Percentiles rank a stretch among this genome's conserved stretches.
Evolutionary conservation across 345 rosid genomes (phyloP).

Genomic region (Ceriops tagal): DNA sequence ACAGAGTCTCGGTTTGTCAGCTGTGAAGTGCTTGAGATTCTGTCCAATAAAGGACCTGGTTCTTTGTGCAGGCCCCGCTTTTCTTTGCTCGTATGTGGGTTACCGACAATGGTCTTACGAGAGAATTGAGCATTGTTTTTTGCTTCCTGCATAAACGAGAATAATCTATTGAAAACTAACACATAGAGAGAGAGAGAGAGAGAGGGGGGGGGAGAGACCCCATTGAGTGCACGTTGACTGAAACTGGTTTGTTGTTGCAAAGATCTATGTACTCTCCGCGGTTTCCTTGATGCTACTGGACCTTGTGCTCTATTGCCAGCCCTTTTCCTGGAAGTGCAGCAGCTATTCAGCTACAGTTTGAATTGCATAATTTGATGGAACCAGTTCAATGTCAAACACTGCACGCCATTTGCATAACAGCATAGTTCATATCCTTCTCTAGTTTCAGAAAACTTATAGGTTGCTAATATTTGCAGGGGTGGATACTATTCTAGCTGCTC

Average conservation of each 20-base stretch:
- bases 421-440: neutral
- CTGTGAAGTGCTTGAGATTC: constrained; percentile 31
- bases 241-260: constrained; percentile 33
- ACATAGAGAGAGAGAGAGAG: neutral
- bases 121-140: constrained; percentile 22
- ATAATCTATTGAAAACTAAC: constrained; percentile 1
- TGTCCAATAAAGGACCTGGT: constrained; percentile 25
- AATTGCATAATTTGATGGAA: neutral
- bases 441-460: neutral
- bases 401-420: neutral
- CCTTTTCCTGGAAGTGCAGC: constrained; percentile 44
- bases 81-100: constrained; percentile 8
- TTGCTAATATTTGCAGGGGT: neutral
- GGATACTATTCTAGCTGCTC: neutral
- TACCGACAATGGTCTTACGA: constrained; percentile 14
- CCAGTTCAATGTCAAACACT: neutral
- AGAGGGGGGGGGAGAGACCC: constrained; percentile 27
- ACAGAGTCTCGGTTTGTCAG: constrained; percentile 5
- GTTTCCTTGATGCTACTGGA: constrained; percentile 40
- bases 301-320: constrained; percentile 41
- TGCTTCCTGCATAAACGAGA: constrained; percentile 34
- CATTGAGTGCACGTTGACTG: constrained; percentile 28
- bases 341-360: neutral
- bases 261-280: constrained; percentile 37
- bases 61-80: constrained; percentile 19